Conservation (phyloP, 2,329 filamentous ascomycete species). For the Diaporthe citrichinensis region DNA sequence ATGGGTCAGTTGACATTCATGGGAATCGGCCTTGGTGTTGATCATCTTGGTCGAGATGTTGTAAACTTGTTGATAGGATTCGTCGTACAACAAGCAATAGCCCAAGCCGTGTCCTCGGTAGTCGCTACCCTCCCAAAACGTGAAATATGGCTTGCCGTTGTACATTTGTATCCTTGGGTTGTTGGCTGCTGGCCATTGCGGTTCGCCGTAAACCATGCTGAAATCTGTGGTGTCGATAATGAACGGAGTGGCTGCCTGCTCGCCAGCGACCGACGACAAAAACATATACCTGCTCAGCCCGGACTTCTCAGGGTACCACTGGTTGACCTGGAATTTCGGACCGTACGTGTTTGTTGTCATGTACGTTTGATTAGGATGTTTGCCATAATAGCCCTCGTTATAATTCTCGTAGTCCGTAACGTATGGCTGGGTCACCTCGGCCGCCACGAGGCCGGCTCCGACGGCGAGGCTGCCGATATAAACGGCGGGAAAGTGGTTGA, state of each 20-base stretch:
- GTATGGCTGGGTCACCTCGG: conserved; percentile 38
- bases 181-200: conserved; percentile 39
- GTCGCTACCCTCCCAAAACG: conserved; percentile 40
- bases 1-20: conserved; percentile 58
- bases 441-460: conserved; percentile 39
- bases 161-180: conserved; percentile 41
- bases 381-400: conserved; percentile 36
- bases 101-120: conserved; percentile 40
- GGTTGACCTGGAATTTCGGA: conserved; percentile 40
- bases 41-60: conserved; percentile 41
- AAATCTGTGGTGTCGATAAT: conserved; percentile 40
- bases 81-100: conserved; percentile 40
- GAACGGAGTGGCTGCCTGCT: conserved; percentile 36
- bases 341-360: conserved; percentile 30
- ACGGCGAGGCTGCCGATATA: conserved; percentile 36
- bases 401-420: conserved; percentile 37
- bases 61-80: conserved; percentile 36
- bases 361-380: conserved; percentile 39
- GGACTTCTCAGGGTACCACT: conserved; percentile 39
- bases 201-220: conserved; percentile 40
- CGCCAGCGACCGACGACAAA: conserved; percentile 33
- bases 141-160: conserved; percentile 40
- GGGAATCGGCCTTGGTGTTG: conserved; percentile 44
- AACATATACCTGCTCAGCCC: conserved; percentile 39
- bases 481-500: conserved; percentile 32